Evolutionary conservation across 148 eudicot genomes (phyloP).

Genomic region (Linanthus parryae): DNA sequence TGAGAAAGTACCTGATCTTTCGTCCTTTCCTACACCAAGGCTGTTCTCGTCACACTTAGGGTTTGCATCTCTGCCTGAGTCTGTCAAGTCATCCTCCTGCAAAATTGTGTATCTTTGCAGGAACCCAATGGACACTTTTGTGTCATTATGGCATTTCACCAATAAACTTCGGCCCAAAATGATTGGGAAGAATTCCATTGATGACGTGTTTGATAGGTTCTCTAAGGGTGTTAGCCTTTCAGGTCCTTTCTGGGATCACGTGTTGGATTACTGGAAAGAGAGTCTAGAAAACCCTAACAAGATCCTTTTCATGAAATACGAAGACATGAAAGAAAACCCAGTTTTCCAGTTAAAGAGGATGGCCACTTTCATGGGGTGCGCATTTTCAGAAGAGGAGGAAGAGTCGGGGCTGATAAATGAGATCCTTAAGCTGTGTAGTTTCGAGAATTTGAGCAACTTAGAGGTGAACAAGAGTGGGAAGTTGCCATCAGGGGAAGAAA

Average conservation of each 20-base stretch:
- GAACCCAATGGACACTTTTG: conserved; percentile 16
- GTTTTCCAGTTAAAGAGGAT: conserved; percentile 1
- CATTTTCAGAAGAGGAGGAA: conserved; percentile 10
- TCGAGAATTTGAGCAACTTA: conserved; percentile 5
- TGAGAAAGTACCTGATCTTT: background rate
- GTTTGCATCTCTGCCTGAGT: conserved; percentile 1
- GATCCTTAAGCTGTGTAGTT: conserved; percentile 3
- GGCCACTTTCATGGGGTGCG: conserved; percentile 8
- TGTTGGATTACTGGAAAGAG: conserved; percentile 16
- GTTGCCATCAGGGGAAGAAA: background rate
- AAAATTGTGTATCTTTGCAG: conserved; percentile 14
- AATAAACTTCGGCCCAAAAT: too few relatives aligned
- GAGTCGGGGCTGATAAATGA: background rate
- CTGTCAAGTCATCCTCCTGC: conserved; percentile 2
- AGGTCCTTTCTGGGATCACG: conserved; percentile 27
- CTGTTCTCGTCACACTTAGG: conserved; percentile 17
- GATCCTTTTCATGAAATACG: conserved; percentile 9
- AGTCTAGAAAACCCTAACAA: conserved; percentile 6
- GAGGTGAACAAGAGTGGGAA: conserved; percentile 4
- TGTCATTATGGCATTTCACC: conserved; percentile 15
- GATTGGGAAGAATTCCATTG: conserved; percentile 2
- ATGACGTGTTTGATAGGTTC: conserved; percentile 14
- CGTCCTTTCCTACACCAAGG: conserved; percentile 7
- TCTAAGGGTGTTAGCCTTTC: conserved; percentile 1
- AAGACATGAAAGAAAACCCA: conserved; percentile 11